Evolutionary conservation across 441 rosid species (phyloP).

Genomic region (Populus tomentosa): DNA sequence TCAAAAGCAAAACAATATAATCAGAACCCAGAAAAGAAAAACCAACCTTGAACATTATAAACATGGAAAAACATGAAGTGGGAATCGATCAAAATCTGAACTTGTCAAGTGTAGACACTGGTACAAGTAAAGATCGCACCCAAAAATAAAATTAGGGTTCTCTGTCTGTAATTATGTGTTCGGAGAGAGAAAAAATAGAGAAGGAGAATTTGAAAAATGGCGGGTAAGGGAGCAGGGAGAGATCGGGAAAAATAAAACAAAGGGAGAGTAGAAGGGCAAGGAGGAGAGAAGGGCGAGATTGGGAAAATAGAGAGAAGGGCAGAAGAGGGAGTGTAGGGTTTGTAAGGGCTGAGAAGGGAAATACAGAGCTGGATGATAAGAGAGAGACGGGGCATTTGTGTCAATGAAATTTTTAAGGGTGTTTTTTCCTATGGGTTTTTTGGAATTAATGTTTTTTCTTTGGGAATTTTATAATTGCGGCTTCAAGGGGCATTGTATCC

Average conservation of each 20-base stretch:
- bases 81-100: background rate
- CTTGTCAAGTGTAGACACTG: slow-evolving; percentile 7
- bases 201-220: slow-evolving; percentile 33
- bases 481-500: background rate
- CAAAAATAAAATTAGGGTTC: slow-evolving; percentile 2
- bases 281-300: slow-evolving; percentile 24
- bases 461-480: background rate
- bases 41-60: background rate
- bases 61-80: background rate
- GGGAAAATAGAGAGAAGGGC: slow-evolving; percentile 63
- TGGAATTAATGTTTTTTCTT: slow-evolving; percentile 21
- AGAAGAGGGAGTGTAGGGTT: slow-evolving; percentile 49
- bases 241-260: slow-evolving; percentile 18
- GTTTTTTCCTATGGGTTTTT: slow-evolving; percentile 11
- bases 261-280: slow-evolving; percentile 29
- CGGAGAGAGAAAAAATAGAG: background rate
- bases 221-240: slow-evolving; percentile 38
- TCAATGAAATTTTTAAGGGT: slow-evolving; percentile 17
- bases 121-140: background rate
- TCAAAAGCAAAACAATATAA: background rate
- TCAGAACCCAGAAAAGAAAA: slow-evolving; percentile 1
- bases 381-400: slow-evolving; percentile 40
- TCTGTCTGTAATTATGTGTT: background rate
- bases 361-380: slow-evolving; percentile 11
- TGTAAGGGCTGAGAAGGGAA: slow-evolving; percentile 46